A percentile compares a stretch with the other conserved stretches of the same genome.
These are phyloP conservation scores for Agrostemma githago DNA, from an alignment of 148 eudicot genomes.

Conservation along the genomic window DNA sequence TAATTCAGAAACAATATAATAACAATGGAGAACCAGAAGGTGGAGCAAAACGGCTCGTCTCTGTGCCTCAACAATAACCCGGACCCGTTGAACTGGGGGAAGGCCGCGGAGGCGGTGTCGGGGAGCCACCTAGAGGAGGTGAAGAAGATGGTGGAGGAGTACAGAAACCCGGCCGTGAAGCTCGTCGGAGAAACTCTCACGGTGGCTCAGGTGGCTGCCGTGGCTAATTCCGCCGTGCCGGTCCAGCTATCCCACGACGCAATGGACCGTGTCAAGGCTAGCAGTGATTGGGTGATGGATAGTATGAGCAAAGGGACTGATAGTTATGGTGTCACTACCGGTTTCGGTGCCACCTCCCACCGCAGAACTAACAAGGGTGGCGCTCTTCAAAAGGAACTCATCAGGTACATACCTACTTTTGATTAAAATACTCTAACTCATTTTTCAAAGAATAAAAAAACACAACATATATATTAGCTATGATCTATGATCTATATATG, in stretches of 20 bases:
- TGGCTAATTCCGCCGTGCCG: constrained; percentile 34
- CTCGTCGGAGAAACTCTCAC: constrained; percentile 61
- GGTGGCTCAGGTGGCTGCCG: constrained; percentile 68
- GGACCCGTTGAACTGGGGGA: constrained; percentile 79
- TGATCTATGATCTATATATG: too few species aligned
- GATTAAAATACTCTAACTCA: too few species aligned
- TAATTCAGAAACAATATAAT: background rate
- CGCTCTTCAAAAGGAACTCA: constrained; percentile 77
- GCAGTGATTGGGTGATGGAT: constrained; percentile 92
- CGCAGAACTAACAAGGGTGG: constrained; percentile 80
- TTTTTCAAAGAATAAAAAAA: too few species aligned
- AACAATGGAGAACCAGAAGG: constrained; percentile 11
- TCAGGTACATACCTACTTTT: constrained; percentile 40
- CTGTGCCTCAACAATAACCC: background rate
- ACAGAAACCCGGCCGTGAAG: constrained; percentile 42
- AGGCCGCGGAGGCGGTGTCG: constrained; percentile 47
- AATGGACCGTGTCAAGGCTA: constrained; percentile 63
- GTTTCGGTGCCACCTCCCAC: constrained; percentile 86
- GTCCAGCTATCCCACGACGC: constrained; percentile 65
- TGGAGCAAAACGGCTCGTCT: constrained; percentile 4
- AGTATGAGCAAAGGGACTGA: constrained; percentile 76
- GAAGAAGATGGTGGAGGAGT: constrained; percentile 73
- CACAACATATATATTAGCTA: too few species aligned
- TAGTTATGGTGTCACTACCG: constrained; percentile 78
- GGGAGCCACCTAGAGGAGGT: constrained; percentile 81